Evolutionary conservation across 106 monocot species (phyloP).

Genomic region (Phalaenopsis equestris): DNA sequence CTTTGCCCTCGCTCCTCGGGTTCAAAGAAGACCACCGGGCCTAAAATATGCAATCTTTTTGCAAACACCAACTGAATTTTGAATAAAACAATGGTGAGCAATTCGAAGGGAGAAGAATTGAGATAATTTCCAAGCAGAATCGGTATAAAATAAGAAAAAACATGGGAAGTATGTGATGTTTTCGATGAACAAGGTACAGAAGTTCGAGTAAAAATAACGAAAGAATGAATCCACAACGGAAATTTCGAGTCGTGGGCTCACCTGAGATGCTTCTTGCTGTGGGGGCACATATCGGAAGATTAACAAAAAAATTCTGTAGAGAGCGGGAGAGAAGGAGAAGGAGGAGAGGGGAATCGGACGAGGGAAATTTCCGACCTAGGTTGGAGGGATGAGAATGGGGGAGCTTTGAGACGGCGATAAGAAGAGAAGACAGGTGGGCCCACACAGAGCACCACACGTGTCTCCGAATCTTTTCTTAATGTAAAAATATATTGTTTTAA

Average conservation of each 20-base stretch:
- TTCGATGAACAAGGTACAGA: no score
- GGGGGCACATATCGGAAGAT: no score
- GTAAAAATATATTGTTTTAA: no score
- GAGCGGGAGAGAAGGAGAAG: neutral
- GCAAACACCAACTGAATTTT: neutral
- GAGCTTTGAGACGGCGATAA: neutral
- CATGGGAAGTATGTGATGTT: no score
- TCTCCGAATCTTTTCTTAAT: no score
- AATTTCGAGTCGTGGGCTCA: no score
- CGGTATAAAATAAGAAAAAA: neutral
- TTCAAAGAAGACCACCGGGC: neutral
- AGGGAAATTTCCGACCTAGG: neutral
- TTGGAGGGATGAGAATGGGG: neutral
- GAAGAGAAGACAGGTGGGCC: neutral
- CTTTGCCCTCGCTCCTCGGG: neutral
- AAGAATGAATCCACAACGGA: no score
- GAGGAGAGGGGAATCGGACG: slow-evolving; percentile 8
- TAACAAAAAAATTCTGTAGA: no score
- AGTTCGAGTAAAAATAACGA: no score
- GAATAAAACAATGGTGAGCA: neutral
- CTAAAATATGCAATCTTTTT: no score
- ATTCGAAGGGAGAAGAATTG: neutral
- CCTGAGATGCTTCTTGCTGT: no score
- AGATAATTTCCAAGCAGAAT: neutral
- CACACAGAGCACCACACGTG: neutral